Evolutionary conservation across 352 stramenopile species (phyloP).

Genomic region (Pythium sp.): DNA sequence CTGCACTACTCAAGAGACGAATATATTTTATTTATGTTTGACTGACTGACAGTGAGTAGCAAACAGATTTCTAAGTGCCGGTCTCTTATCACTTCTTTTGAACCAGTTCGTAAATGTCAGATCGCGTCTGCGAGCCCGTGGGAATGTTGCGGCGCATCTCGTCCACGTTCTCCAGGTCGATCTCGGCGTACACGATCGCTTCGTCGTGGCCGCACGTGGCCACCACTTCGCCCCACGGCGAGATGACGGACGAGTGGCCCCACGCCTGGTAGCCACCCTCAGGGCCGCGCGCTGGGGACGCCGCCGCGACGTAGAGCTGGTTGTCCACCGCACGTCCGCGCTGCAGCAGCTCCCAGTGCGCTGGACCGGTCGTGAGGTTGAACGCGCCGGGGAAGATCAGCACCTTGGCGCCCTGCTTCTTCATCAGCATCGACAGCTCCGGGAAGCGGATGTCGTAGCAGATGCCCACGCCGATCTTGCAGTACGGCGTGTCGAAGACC

Average conservation of each 20-base stretch:
- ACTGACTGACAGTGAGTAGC: background rate
- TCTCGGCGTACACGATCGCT: slow-evolving; percentile 93
- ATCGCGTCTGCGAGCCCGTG: slow-evolving; percentile 92
- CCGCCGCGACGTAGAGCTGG: slow-evolving; percentile 96
- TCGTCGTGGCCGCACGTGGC: slow-evolving; percentile 93
- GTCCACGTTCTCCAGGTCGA: slow-evolving; percentile 93
- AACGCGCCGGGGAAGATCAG: slow-evolving; percentile 86
- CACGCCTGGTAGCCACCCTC: slow-evolving; percentile 98
- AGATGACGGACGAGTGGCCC: slow-evolving; percentile 97
- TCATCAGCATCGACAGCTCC: slow-evolving; percentile 97
- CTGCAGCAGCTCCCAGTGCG: slow-evolving; percentile 99
- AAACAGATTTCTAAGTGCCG: background rate
- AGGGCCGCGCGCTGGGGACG: slow-evolving; percentile 93
- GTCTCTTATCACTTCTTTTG: slow-evolving; percentile 51
- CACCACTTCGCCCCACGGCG: slow-evolving; percentile 97
- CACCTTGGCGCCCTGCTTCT: slow-evolving; percentile 87
- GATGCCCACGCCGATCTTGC: slow-evolving; percentile 97
- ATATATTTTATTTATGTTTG: background rate
- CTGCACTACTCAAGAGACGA: background rate
- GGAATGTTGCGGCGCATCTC: slow-evolving; percentile 97
- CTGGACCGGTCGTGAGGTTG: slow-evolving; percentile 91
- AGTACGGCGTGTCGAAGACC: slow-evolving; percentile 86
- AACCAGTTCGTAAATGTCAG: slow-evolving; percentile 94
- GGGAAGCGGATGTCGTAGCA: slow-evolving; percentile 99
- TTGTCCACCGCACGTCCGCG: slow-evolving; percentile 92